These are phyloP conservation scores for Ehretia macrophylla DNA, from an alignment of 257 asterid species.

Conservation along the genomic window DNA sequence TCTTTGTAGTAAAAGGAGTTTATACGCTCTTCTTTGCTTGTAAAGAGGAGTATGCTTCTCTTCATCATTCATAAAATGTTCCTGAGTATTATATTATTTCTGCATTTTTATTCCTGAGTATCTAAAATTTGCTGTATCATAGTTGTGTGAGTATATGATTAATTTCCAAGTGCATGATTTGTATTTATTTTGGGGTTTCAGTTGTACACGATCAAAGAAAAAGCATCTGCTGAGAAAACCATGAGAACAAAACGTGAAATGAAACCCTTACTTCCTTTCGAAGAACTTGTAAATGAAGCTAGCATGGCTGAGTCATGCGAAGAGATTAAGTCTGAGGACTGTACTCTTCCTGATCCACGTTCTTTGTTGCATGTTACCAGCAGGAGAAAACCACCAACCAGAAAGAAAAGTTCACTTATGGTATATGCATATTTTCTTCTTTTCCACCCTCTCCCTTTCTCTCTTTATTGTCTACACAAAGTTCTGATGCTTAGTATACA, in stretches of 20 bases:
- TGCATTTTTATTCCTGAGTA: not conserved
- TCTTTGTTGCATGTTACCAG: slow-evolving; percentile 81
- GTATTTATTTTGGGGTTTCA: slow-evolving; percentile 31
- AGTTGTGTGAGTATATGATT: not conserved
- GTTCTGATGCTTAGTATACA: slow-evolving; percentile 12
- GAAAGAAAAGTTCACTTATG: slow-evolving; percentile 60
- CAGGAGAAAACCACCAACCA: slow-evolving; percentile 60
- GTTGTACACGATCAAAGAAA: slow-evolving; percentile 42
- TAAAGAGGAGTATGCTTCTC: too few species aligned
- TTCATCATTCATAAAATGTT: too few species aligned
- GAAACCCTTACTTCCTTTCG: slow-evolving; percentile 67
- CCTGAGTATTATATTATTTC: too few species aligned
- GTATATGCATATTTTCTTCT: slow-evolving; percentile 31
- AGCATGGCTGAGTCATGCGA: slow-evolving; percentile 23
- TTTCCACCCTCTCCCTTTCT: not conserved
- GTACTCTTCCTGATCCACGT: slow-evolving; percentile 56
- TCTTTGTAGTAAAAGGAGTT: too few species aligned
- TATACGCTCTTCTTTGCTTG: too few species aligned
- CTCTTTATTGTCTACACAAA: not conserved
- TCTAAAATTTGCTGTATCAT: not conserved
- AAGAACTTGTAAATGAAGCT: slow-evolving; percentile 56
- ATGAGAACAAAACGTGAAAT: slow-evolving; percentile 27
- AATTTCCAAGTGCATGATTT: not conserved
- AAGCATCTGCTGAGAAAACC: slow-evolving; percentile 45
- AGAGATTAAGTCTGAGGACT: slow-evolving; percentile 35